A percentile compares a stretch with the other conserved stretches of the same genome.
These are phyloP conservation scores for Cutaneotrichosporon spelunceum DNA, from an alignment of 1,284 basidiomycete species.

Conservation along the genomic window DNA sequence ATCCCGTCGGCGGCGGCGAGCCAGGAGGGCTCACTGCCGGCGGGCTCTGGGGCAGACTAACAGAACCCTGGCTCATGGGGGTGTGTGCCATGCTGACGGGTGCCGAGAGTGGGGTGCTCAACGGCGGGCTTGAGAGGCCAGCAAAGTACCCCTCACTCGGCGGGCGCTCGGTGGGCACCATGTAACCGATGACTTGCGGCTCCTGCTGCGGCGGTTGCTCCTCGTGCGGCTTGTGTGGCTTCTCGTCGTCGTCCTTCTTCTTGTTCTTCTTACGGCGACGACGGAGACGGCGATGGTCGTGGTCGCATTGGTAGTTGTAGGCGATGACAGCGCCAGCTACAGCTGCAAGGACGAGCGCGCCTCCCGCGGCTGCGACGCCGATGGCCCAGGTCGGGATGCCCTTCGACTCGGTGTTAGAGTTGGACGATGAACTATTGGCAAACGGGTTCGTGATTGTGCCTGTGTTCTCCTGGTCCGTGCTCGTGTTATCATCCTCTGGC, in stretches of 20 bases:
- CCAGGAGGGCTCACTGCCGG: slow-evolving; percentile 1
- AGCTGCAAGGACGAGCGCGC: background rate
- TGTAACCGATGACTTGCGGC: background rate
- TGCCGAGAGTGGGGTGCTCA: background rate
- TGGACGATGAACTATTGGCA: background rate
- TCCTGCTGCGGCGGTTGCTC: background rate
- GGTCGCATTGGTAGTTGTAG: slow-evolving; percentile 2
- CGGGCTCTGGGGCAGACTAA: background rate
- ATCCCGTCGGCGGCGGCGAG: background rate
- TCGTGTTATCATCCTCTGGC: background rate
- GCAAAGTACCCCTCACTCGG: background rate
- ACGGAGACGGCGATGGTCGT: background rate
- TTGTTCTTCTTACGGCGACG: background rate
- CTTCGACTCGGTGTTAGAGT: background rate
- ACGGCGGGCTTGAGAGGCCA: background rate
- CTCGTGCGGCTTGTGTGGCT: background rate
- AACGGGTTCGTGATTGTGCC: background rate
- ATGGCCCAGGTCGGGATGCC: slow-evolving; percentile 3
- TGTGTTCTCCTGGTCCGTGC: background rate
- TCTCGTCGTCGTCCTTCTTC: slow-evolving; percentile 1
- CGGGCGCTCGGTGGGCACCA: background rate
- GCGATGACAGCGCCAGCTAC: background rate
- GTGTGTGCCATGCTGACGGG: slow-evolving; percentile 2
- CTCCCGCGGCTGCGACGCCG: background rate
- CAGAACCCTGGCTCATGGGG: background rate